These are phyloP conservation scores for Themeda triandra DNA, from an alignment of 176 grass and related monocot genomes.

Conservation along the genomic window DNA sequence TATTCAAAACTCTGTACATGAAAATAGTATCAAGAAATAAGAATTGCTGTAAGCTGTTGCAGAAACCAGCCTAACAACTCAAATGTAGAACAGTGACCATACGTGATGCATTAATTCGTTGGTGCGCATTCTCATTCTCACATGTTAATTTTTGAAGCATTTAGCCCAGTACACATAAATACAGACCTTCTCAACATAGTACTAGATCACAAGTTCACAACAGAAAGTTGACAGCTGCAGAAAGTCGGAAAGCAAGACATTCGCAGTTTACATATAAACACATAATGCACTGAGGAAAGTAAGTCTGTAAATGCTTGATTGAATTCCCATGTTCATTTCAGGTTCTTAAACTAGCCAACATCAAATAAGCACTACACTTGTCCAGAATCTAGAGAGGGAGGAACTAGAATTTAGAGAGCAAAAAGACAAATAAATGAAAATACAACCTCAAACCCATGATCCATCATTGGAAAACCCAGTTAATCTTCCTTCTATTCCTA, in stretches of 20 bases:
- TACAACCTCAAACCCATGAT: constrained; percentile 21
- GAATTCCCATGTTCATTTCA: constrained; percentile 21
- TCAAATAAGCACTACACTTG: constrained; percentile 4
- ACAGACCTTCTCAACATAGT: not conserved
- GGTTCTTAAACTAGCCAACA: constrained; percentile 24
- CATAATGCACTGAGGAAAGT: not conserved
- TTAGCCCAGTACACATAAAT: not conserved
- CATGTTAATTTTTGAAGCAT: not conserved
- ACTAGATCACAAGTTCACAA: not conserved
- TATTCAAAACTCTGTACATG: constrained; percentile 24
- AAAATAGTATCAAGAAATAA: not conserved
- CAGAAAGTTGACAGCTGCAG: not conserved
- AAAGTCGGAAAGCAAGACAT: not conserved
- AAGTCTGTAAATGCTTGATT: not conserved
- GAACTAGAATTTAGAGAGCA: not conserved
- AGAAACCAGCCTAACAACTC: not conserved
- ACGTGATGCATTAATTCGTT: not conserved
- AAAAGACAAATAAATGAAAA: constrained; percentile 13
- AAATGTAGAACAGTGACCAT: not conserved
- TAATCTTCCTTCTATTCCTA: constrained; percentile 22
- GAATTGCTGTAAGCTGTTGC: not conserved
- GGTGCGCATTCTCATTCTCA: not conserved
- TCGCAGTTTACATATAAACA: not conserved
- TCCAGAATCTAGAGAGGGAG: not conserved
- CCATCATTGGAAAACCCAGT: constrained; percentile 42